Base-by-base conservation (phyloP, 345 rosid species). In the Ceriops decandra region DNA sequence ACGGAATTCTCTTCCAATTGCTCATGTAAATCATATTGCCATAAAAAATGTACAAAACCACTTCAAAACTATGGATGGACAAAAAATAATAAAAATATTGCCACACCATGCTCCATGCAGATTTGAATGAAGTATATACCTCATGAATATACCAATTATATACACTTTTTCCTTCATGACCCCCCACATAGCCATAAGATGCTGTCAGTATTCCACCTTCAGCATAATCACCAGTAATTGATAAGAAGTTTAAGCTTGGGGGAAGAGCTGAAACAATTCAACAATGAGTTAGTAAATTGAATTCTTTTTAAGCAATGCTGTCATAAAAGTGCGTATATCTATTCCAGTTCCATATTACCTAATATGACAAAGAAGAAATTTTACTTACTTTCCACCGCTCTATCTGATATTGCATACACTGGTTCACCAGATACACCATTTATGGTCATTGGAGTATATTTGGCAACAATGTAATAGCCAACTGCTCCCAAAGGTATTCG, bases 401-500 rank as follows among this genome's bases (percentile, higher is more conserved):
- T 82, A 71, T 88, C 98, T 13, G 97, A 85, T 71, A 87, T 80
- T 74, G 74, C 91, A 80, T 79, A 88, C 42, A 79, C 92, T 56
- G 97, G 80, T 82, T 93, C 95, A 63, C 98, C 98, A 72, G 89
- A 82, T 82, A 86, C 95, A 68, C 96, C 95, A 76, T 85, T 86
- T 42, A 84, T 76, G 67, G 89, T 82, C 96, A 91, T 91, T 66
- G 98, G 98, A 75, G 91, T 83, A 79, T 88, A 93, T 77, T 89
- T 93, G 38, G 84, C 97, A 79, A 84, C 92, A 66, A 93, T 73
- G 70, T 84, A 85, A 79, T 75, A 82, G 49, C 89, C 97, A 80
- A 93, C 97, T 33, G 97, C 98, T 77, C 97, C 97, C 72, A 93
- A 69, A 59, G 98, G 97, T 78, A 93, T 83, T 21, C 98, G 97